A percentile compares a stretch with the other conserved stretches of the same genome.
phyloP scores from a whole-genome alignment of 2,329 filamentous ascomycete genomes.

The Graphium sp. region DNA sequence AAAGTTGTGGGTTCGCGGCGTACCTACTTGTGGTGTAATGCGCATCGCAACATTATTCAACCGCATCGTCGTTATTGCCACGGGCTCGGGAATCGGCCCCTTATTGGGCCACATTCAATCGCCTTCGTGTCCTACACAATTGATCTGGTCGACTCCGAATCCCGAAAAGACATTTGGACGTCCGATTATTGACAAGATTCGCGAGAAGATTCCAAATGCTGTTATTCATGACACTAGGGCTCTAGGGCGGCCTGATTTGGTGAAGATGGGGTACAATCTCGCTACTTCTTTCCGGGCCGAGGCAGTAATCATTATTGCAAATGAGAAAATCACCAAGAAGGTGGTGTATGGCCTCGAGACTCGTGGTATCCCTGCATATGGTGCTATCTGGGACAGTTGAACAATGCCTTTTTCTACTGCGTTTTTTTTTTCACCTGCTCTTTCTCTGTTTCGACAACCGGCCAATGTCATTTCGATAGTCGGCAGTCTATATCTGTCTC shows the following conservation, averaged over 20 bases:
- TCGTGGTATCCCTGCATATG: constrained; percentile 49
- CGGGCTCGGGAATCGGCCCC: constrained; percentile 58
- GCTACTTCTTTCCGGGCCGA: constrained; percentile 40
- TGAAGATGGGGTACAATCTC: constrained; percentile 32
- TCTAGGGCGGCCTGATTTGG: constrained; percentile 41
- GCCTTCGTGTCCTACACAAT: constrained; percentile 31
- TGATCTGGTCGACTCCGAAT: constrained; percentile 52
- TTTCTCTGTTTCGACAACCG: too few species aligned
- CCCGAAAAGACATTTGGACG: constrained; percentile 47
- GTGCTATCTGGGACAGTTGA: constrained; percentile 53
- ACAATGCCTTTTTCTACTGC: not conserved
- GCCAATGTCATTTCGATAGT: too few species aligned
- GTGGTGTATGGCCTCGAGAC: constrained; percentile 54
- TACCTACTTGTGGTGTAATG: constrained; percentile 50
- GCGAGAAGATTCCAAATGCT: constrained; percentile 39
- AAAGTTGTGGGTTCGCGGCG: constrained; percentile 50
- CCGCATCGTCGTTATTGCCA: constrained; percentile 49
- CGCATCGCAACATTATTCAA: constrained; percentile 50
- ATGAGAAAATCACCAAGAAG: constrained; percentile 48
- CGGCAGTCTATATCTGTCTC: too few species aligned
- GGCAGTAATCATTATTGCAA: constrained; percentile 59
- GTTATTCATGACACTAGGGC: constrained; percentile 50
- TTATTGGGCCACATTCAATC: constrained; percentile 41
- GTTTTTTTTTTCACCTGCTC: not conserved
- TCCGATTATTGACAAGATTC: constrained; percentile 36